Evolutionary conservation across 2,329 filamentous ascomycete genomes (phyloP), one percentile per base, ranked within the genome.

Genomic region (Lachnellula hyalina): DNA sequence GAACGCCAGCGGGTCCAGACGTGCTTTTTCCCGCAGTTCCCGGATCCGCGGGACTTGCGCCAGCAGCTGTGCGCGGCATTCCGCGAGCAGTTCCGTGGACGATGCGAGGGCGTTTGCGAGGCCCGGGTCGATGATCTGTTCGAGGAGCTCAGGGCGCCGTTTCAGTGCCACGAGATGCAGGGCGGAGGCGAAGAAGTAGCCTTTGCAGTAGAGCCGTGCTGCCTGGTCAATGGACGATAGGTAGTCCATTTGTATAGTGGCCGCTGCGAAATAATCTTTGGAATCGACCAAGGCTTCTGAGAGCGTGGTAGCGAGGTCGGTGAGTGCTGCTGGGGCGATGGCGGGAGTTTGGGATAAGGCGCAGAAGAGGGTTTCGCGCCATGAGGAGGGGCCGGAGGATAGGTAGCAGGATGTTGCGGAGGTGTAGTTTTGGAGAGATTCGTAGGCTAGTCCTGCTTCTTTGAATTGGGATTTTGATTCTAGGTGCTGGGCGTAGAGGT

Each of bases 381-480:
- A 99, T 72, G 89, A 83, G 4, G 77, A 71, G 1, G 80, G 81
- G 40, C 90, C 89, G 1, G 90, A 90, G 1, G 87, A 83, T 57
- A 89, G 85, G 73, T 96, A 99, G 68, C 89, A 89, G 65, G 85
- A 82, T 57, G 87, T 91, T 9, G 94, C 93, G 40, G 86, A 80
- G 19, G 75, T 68, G 66, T 89, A 90, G 68, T 92, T 83, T 12
- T 77, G 74, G 9, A 99, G 84, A 19, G 87, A 96, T 69, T 97
- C 94, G 71, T 95, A 96, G 3, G 91, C 88, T 62, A 96, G 81
- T 6, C 90, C 94, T 17, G 94, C 93, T 70, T 96, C 90, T 63
- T 88, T 86, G 74, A 89, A 89, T 25, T 85, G 80, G 21, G 90
- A 96, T 50, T 80, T 82, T 1, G 81, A 80, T 67, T 87, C 84